Base-by-base conservation (phyloP, 176 grass and related monocot species). In the Cymbopogon citratus region DNA sequence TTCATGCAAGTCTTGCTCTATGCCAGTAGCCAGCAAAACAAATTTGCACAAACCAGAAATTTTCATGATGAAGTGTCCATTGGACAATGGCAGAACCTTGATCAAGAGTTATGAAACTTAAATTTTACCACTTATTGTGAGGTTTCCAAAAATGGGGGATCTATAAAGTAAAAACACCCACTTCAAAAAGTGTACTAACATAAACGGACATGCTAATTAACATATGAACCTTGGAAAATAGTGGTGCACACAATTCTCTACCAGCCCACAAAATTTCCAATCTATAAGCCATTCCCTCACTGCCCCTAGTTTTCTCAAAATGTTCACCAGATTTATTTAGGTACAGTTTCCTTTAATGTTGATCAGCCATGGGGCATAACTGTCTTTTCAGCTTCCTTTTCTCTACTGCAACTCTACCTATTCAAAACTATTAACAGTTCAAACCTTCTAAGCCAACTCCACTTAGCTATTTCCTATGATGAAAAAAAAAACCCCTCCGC, bases 1-100 rank as follows among this genome's bases (percentile, higher is more conserved):
- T 73, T 60, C 11, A 73, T 64, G 21, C 14, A 69, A 39, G 29
- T 73, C 6, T 25, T 39, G 21, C 7, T 27, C 46, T 59, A 81
- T 19, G 63, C 62, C 74, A 77, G n/a, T n/a, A 3, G 23, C n/a
- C n/a, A n/a, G n/a, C n/a, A n/a, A 64, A 72, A 81, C 36, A 75
- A 48, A 57, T 67, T 61, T 77, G 43, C 35, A 27, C 29, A 85
- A 76, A 64, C 29, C 60, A 43, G 18, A 48, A 36, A 18, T 26
- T 77, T 52, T 54, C 44, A 7, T 56, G 7, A 7, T 56, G 7
- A 81, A 54, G 12, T 1, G 35, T 63, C 10, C 4, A 35, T 76
- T 71, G 15, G 76, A 13, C 3, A 76, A 71, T 54, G 35, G 10
- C 10, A 57, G 13, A 29, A 21, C 5, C 54, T 78, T 63, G 12